Evolutionary conservation across 345 rosid genomes (phyloP).

Genomic region (Barbarea vulgaris): DNA sequence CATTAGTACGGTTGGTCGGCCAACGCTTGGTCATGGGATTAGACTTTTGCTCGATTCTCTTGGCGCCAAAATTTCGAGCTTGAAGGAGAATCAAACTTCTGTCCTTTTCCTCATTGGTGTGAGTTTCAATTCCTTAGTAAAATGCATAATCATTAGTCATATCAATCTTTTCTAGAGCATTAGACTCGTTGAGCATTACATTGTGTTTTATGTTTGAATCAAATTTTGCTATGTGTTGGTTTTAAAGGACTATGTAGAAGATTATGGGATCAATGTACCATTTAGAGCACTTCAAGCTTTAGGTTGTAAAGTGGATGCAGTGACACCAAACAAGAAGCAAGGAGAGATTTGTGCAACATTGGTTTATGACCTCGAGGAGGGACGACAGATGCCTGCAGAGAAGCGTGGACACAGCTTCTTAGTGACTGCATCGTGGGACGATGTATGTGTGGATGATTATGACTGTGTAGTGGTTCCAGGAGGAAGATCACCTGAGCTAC

Average conservation of each 20-base stretch:
- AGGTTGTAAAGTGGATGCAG: slow-evolving; percentile 54
- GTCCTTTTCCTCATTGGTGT: slow-evolving; percentile 54
- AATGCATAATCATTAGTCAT: background rate
- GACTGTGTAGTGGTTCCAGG: slow-evolving; percentile 56
- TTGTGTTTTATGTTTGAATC: background rate
- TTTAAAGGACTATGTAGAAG: slow-evolving; percentile 57
- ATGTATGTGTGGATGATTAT: slow-evolving; percentile 43
- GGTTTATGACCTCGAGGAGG: slow-evolving; percentile 50
- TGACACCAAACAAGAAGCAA: slow-evolving; percentile 51
- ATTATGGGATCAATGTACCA: slow-evolving; percentile 54
- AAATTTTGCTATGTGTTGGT: background rate
- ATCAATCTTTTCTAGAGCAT: background rate
- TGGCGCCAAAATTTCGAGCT: slow-evolving; percentile 39
- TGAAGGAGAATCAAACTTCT: slow-evolving; percentile 24
- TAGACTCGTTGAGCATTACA: background rate
- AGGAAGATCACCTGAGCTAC: slow-evolving; percentile 54
- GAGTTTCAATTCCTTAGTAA: slow-evolving; percentile 14
- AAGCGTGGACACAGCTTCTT: slow-evolving; percentile 54
- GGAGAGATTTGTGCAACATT: slow-evolving; percentile 51
- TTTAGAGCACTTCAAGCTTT: slow-evolving; percentile 52
- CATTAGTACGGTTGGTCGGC: slow-evolving; percentile 54
- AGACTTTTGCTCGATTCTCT: slow-evolving; percentile 47
- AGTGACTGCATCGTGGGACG: slow-evolving; percentile 49
- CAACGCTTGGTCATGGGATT: slow-evolving; percentile 45
- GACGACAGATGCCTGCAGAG: slow-evolving; percentile 47